phyloP scores from a whole-genome alignment of 768 basidiomycete genomes.

The Russula sp. region DNA sequence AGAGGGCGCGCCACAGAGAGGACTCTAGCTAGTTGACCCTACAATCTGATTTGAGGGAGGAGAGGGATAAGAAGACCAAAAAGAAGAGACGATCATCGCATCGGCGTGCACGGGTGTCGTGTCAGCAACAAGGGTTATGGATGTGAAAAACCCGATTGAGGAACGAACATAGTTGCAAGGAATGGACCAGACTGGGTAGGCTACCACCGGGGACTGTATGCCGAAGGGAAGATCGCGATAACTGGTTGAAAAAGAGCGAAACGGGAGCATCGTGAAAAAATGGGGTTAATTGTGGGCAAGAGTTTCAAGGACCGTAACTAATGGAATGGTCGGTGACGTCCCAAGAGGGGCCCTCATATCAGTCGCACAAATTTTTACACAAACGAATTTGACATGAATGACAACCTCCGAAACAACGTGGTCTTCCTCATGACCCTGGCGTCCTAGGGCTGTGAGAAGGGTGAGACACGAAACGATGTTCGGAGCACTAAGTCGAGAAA shows the following conservation, averaged over 20 bases:
- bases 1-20: not conserved
- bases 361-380: slow-evolving; percentile 15
- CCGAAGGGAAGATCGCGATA: slow-evolving; percentile 10
- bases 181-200: not conserved
- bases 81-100: slow-evolving; percentile 7
- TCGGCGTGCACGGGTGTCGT: slow-evolving; percentile 11
- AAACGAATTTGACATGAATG: slow-evolving; percentile 17
- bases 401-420: slow-evolving; percentile 16
- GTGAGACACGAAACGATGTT: slow-evolving; percentile 15
- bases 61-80: not conserved
- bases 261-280: slow-evolving; percentile 2
- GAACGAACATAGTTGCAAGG: not conserved
- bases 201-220: slow-evolving; percentile 7
- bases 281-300: not conserved
- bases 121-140: slow-evolving; percentile 9
- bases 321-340: slow-evolving; percentile 6
- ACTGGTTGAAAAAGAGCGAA: slow-evolving; percentile 5
- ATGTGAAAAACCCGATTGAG: not conserved
- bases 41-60: too few species aligned
- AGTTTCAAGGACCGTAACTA: slow-evolving; percentile 15
- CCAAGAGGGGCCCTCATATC: slow-evolving; percentile 6
- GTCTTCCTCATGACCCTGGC: slow-evolving; percentile 4
- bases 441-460: not conserved
- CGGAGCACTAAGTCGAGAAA: slow-evolving; percentile 4
- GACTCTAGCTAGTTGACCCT: too few species aligned